Evolutionary conservation across 257 asterid species (phyloP).

Genomic region (Solanum sitiens): DNA sequence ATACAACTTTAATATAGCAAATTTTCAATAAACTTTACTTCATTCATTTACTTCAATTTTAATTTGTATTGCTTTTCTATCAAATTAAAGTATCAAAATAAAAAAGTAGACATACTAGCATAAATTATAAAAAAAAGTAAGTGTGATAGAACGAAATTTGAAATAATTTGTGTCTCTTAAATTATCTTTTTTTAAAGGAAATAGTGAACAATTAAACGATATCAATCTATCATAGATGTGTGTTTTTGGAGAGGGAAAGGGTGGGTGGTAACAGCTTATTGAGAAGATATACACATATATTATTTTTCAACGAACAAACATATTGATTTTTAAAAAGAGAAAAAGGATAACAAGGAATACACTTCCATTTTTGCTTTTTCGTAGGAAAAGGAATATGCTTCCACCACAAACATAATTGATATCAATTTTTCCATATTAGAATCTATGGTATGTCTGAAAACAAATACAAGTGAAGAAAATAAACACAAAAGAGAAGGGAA

Average conservation of each 20-base stretch:
- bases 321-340: not conserved
- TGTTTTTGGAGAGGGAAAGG: not conserved
- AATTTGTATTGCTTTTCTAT: not conserved
- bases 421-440: not conserved
- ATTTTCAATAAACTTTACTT: not conserved
- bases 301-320: not conserved
- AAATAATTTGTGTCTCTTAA: fast-evolving
- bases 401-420: not conserved
- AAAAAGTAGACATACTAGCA: not conserved
- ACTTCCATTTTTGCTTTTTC: not conserved
- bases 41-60: not conserved
- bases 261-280: not conserved
- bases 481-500: not conserved
- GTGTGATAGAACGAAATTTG: not conserved
- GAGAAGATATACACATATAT: not conserved
- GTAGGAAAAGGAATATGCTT: not conserved
- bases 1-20: not conserved
- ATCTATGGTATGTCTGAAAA: not conserved
- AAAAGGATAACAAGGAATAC: not conserved
- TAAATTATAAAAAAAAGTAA: not conserved
- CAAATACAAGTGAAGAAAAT: not conserved
- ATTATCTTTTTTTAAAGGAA: not conserved
- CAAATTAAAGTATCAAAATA: not conserved
- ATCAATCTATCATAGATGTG: not conserved
- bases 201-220: not conserved